Evolutionary conservation across 176 grass and related monocot genomes (phyloP).

Genomic region (Phyllostachys edulis): DNA sequence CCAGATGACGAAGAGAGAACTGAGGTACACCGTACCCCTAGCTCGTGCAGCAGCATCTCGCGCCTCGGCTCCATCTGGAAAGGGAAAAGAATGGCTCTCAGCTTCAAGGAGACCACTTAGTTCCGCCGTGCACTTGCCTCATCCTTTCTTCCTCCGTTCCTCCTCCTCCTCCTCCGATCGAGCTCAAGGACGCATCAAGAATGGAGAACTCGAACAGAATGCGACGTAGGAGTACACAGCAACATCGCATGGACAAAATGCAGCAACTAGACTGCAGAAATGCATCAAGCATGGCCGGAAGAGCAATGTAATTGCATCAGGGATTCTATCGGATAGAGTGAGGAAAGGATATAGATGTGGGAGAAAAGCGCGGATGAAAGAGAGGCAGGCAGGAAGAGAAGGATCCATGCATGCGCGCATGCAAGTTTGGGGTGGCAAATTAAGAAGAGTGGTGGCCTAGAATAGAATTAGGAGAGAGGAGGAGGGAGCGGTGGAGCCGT

Average conservation of each 20-base stretch:
- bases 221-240: not conserved
- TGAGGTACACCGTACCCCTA: conserved; percentile 25
- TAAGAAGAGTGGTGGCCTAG: not conserved
- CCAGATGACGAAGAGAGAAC: not conserved
- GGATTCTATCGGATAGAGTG: not conserved
- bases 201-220: not conserved
- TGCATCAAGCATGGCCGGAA: not conserved
- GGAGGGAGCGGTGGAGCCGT: not conserved
- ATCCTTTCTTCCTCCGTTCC: not conserved
- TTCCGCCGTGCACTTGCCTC: not conserved
- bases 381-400: not conserved
- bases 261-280: not conserved
- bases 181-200: conserved; percentile 10
- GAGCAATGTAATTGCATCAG: not conserved
- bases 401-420: not conserved
- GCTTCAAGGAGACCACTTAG: conserved; percentile 37
- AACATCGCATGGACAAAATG: not conserved
- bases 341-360: not conserved
- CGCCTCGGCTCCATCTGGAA: conserved; percentile 41
- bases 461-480: not conserved
- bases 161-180: not conserved
- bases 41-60: conserved; percentile 45
- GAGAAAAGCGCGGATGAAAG: not conserved
- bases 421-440: not conserved
- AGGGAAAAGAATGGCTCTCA: conserved; percentile 31